Evolutionary conservation across 2,329 filamentous ascomycete species (phyloP), one percentile per base, ranked within the genome.

Genomic region (Pyricularia pennisetigena): DNA sequence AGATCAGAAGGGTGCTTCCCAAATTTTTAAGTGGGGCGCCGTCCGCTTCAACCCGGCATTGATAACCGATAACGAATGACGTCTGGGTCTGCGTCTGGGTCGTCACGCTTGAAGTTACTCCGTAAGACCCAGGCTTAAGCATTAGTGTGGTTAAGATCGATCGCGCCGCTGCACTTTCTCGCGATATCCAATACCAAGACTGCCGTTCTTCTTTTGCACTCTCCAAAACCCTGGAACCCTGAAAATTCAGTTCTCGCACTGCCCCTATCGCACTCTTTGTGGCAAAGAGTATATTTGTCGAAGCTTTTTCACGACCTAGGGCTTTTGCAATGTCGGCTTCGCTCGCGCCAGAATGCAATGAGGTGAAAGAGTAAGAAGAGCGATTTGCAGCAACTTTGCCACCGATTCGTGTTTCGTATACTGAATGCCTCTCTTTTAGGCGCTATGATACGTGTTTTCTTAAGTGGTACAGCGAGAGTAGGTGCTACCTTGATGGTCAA

Each of bases 401-500:
- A 49, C 67, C 74, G 68, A 70, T 70, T 54, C 68, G 4, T 24
- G 29, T 28, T 24, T 54, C 32, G n/a, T 20, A 62, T 66, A 61
- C 61, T 16, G 2, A 62, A 29, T 20, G 14, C 6, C 32, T 10
- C 16, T 26, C 26, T 28, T 26, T 29, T 70, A 97, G 94, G 78
- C 92, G 90, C 74, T 99, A 99, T 77, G 95, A 99, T 78, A 94
- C 90, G 67, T 99, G 95, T 81, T 99, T 99, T 78, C 82, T 99
- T 71, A 98, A 97, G 81, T 99, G 95, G 95, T 99, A 99, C 79
- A 97, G 94, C 76, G 95, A 99, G 80, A 98, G 95, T 97, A 83
- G 69, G 90, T 79, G 32, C 29, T 67, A 66, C 72, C 68, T 49
- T 68, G 26, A 67, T 65, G 10, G 65, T 41, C 29, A 6, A 16